These are phyloP conservation scores for Macadamia integrifolia DNA, from an alignment of 164 flowering plant species.

Conservation along the genomic window DNA sequence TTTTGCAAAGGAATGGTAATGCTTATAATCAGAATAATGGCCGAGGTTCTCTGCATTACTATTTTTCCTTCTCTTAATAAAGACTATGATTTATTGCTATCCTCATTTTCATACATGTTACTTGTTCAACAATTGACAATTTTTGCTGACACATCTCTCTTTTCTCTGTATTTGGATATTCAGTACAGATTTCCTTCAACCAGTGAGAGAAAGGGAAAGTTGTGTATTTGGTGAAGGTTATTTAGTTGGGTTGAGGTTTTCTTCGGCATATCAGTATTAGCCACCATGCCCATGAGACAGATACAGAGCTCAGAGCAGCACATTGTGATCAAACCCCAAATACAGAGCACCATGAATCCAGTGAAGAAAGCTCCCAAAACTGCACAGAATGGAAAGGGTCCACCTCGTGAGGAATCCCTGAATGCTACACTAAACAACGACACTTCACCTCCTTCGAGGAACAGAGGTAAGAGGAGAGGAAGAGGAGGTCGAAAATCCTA, in stretches of 20 bases:
- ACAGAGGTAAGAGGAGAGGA: constrained; percentile 58
- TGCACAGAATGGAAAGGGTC: constrained; percentile 60
- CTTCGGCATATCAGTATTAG: constrained; percentile 9
- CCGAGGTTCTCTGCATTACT: constrained; percentile 17
- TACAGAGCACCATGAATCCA: constrained; percentile 47
- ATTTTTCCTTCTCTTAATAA: constrained; percentile 18
- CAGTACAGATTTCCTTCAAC: constrained; percentile 20
- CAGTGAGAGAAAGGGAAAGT: constrained; percentile 13
- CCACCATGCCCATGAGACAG: constrained; percentile 70
- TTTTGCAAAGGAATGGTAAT: constrained; percentile 40
- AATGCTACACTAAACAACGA: constrained; percentile 30
- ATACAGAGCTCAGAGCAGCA: constrained; percentile 79
- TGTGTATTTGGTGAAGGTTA: constrained; percentile 18
- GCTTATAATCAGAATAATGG: constrained; percentile 27
- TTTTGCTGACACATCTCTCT: constrained; percentile 37
- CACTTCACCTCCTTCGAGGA: constrained; percentile 47
- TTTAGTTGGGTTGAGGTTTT: constrained; percentile 1
- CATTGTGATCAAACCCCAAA: constrained; percentile 56
- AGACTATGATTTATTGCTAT: constrained; percentile 10
- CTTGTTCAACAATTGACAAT: constrained; percentile 16
- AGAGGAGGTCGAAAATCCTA: constrained; percentile 66
- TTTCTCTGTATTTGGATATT: constrained; percentile 23
- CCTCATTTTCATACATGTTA: constrained; percentile 21
- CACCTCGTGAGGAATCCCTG: constrained; percentile 47
- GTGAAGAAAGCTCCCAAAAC: constrained; percentile 47